A percentile compares a stretch with the other conserved stretches of the same genome.
These are phyloP conservation scores for Coniochaeta sp. DNA, from an alignment of 2,329 filamentous ascomycete genomes.

Conservation along the genomic window DNA sequence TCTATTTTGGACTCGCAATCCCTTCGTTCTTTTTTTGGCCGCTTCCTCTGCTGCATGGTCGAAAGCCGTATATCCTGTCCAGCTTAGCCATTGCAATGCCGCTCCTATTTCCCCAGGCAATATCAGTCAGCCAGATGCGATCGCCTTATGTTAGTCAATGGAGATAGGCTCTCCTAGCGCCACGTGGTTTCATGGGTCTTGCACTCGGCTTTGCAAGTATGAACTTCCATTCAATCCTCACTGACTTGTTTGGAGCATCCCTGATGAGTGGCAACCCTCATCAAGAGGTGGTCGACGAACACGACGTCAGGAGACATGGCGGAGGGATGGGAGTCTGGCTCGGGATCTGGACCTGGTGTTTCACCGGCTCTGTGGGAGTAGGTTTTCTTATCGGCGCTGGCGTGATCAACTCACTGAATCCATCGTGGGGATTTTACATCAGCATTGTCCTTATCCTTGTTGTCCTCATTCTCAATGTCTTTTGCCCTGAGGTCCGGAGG, in stretches of 20 bases:
- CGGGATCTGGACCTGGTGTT: slow-evolving; percentile 71
- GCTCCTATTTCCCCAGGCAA: slow-evolving; percentile 67
- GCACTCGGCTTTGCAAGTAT: slow-evolving; percentile 69
- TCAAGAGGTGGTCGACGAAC: slow-evolving; percentile 59
- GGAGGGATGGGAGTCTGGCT: slow-evolving; percentile 77
- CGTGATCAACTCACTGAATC: slow-evolving; percentile 56
- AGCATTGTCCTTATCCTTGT: slow-evolving; percentile 59
- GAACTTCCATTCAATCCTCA: slow-evolving; percentile 64
- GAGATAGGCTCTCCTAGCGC: slow-evolving; percentile 52
- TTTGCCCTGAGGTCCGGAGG: slow-evolving; percentile 64
- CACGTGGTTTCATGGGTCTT: slow-evolving; percentile 59
- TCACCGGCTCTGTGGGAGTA: slow-evolving; percentile 61
- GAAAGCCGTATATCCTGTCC: slow-evolving; percentile 68
- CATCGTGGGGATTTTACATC: slow-evolving; percentile 70
- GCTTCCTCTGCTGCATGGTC: slow-evolving; percentile 64
- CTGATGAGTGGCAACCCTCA: slow-evolving; percentile 66
- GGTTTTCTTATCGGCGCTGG: slow-evolving; percentile 66
- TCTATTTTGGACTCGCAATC: slow-evolving; percentile 64
- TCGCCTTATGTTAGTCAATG: slow-evolving; percentile 49
- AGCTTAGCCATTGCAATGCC: slow-evolving; percentile 63
- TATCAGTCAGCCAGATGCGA: slow-evolving; percentile 51
- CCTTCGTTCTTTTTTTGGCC: slow-evolving; percentile 68
- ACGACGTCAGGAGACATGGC: slow-evolving; percentile 65
- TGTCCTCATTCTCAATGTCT: slow-evolving; percentile 61
- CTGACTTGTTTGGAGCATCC: slow-evolving; percentile 70